Evolutionary conservation across 2,329 filamentous ascomycete genomes (phyloP), one percentile per base, ranked within the genome.

Genomic region (Fusarium devonianum): DNA sequence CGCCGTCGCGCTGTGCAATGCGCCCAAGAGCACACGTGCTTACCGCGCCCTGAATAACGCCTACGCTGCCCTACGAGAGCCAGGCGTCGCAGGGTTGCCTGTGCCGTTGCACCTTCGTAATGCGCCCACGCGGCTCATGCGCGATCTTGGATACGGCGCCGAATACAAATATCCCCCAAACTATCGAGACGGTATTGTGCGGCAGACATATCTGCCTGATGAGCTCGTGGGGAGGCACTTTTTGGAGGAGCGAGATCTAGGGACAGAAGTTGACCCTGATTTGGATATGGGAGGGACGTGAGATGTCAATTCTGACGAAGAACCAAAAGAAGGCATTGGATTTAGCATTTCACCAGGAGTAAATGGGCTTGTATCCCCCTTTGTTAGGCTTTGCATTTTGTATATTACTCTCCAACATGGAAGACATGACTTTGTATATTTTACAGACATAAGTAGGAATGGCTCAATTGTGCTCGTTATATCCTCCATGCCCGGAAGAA

Each of bases 151-250:
- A 0, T 96, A 92, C 67, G 92, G 92, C 1, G 87, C 85, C 38
- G 89, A 92, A 69, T 99, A 99, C 73, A 97, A 97, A 72, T 97
- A 99, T 67, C 96, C 96, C 61, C 94, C 94, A 0, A 90, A 96
- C 62, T 99, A 93, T 66, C 74, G 82, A 39, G 85, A 92, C 53
- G 94, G 94, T 0, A 83, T 76, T 61, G 93, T 97, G 1, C 81
- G 78, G 56, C 94, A 99, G 74, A 88, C 92, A 17, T 99, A 97
- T 71, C 72, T 99, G n/a, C 94, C 94, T 0, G 87, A 90, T 9
- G 82, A 82, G 45, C 71, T 99, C 7, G 70, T 77, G 25, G 91
- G 87, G 0, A 79, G 88, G 36, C 77, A 66, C 14, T 97, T 97
- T 66, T 71, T 97, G 26, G 91, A 95, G 66, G 85, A 92, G 4